Evolutionary conservation across 2,329 filamentous ascomycete genomes (phyloP), one percentile per base, ranked within the genome.

Genomic region (Xylogone sp.): DNA sequence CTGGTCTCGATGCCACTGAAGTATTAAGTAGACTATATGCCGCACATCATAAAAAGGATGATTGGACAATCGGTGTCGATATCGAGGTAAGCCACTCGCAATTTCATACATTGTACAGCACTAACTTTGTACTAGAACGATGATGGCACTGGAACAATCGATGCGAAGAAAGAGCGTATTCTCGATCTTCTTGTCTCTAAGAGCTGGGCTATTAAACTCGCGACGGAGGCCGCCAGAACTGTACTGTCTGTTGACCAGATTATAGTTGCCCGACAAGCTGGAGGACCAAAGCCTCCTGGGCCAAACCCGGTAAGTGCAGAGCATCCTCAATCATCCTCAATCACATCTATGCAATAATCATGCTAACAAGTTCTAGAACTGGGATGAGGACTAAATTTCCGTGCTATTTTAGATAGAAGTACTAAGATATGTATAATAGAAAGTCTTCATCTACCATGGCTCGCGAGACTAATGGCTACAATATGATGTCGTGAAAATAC

Each of bases 171-270:
- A 24, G 85, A 92, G 64, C 90, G 90, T 48, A 97, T 99, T 60
- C 78, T 99, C 50, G 95, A 99, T 68, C 79, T 99, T 43, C 81
- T 97, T 74, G 84, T 92, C 55, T 85, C 88, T 59, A 99, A 99
- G 81, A 86, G 85, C 67, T 97, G 92, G 93, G 94, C 94, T 45
- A 96, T 99, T 71, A 94, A 94, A 75, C 79, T 99, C 58, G 95
- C 94, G 34, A 97, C 93, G 21, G 94, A 99, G 73, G 87, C 94
- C 42, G 93, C 91, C 49, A 83, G 94, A 64, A 99, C 94, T 45
- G 88, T 99, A 24, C 77, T 99, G 58, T 96, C 91, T 45, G 94
- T 99, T 39, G 94, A 99, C 72, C 95, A 99, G 75, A 99, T 99
- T 67, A 99, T 99, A 68, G 94, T 99, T 52, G 92, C 95, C 57